These are phyloP conservation scores for Daldinia grandis DNA, from an alignment of 495 filamentous ascomycete genomes.

Conservation along the genomic window DNA sequence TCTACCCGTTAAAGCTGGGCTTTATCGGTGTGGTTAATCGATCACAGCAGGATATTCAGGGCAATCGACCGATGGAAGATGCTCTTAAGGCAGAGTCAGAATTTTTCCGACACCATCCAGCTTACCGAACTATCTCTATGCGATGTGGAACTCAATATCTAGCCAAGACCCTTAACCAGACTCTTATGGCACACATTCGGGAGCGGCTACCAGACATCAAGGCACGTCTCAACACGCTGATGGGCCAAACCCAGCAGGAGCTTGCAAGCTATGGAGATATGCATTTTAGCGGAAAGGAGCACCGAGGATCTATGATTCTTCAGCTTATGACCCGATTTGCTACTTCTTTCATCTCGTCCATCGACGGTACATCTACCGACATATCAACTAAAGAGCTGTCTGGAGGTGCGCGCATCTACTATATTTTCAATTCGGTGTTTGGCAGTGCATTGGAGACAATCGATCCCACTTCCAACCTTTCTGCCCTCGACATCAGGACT, in stretches of 20 bases:
- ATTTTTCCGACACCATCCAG: slow-evolving; percentile 96
- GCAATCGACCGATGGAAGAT: slow-evolving; percentile 88
- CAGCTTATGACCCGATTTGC: slow-evolving; percentile 99
- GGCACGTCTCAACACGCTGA: slow-evolving; percentile 93
- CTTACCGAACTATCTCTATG: slow-evolving; percentile 94
- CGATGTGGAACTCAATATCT: slow-evolving; percentile 95
- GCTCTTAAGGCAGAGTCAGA: slow-evolving; percentile 90
- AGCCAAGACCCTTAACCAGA: slow-evolving; percentile 93
- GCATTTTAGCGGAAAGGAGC: slow-evolving; percentile 97
- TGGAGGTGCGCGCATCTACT: slow-evolving; percentile 96
- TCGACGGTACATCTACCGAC: slow-evolving; percentile 97
- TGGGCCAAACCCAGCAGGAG: slow-evolving; percentile 99
- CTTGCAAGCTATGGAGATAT: slow-evolving; percentile 98
- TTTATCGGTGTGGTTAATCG: slow-evolving; percentile 99
- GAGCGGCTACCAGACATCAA: slow-evolving; percentile 98
- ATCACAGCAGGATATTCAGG: slow-evolving; percentile 98
- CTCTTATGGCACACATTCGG: slow-evolving; percentile 95
- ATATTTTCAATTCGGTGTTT: slow-evolving; percentile 99
- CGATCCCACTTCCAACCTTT: slow-evolving; percentile 93
- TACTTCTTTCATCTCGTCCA: slow-evolving; percentile 96
- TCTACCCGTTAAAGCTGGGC: slow-evolving; percentile 96
- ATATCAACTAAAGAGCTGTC: slow-evolving; percentile 99
- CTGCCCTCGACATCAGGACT: slow-evolving; percentile 95
- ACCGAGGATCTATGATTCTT: slow-evolving; percentile 91
- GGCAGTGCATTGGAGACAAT: slow-evolving; percentile 96